These are phyloP conservation scores for Multifurca ochricompacta DNA, from an alignment of 768 basidiomycete genomes.

Conservation along the genomic window DNA sequence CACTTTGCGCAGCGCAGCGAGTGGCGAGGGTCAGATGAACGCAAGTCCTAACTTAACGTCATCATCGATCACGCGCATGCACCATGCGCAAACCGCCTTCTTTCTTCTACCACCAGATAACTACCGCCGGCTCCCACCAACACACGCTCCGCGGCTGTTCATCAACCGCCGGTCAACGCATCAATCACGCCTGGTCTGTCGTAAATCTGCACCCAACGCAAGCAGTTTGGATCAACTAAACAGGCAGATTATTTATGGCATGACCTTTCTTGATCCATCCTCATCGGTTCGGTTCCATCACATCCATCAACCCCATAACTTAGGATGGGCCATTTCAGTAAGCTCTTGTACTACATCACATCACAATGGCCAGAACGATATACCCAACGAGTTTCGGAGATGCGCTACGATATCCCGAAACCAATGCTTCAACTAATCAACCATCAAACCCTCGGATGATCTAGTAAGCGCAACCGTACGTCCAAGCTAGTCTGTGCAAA, in stretches of 20 bases:
- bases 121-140: constrained; percentile 9
- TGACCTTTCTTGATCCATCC: not conserved
- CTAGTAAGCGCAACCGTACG: not conserved
- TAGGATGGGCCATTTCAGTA: not conserved
- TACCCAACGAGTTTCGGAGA: too few species aligned
- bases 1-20: not conserved
- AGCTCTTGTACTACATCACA: not conserved
- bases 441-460: not conserved
- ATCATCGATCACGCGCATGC: not conserved
- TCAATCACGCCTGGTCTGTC: not conserved
- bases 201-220: constrained; percentile 6
- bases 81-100: not conserved
- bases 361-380: too few species aligned
- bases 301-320: not conserved
- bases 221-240: not conserved
- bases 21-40: not conserved
- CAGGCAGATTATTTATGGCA: not conserved
- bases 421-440: not conserved
- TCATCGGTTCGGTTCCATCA: constrained; percentile 1
- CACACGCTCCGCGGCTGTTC: constrained; percentile 4
- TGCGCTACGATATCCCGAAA: not conserved
- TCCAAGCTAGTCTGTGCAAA: not conserved
- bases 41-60: not conserved
- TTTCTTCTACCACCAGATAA: not conserved
- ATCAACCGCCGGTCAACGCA: constrained; percentile 2